Evolutionary conservation across 192 early-diverging fungal genomes (phyloP).

Genomic region (Umbelopsis sp.): DNA sequence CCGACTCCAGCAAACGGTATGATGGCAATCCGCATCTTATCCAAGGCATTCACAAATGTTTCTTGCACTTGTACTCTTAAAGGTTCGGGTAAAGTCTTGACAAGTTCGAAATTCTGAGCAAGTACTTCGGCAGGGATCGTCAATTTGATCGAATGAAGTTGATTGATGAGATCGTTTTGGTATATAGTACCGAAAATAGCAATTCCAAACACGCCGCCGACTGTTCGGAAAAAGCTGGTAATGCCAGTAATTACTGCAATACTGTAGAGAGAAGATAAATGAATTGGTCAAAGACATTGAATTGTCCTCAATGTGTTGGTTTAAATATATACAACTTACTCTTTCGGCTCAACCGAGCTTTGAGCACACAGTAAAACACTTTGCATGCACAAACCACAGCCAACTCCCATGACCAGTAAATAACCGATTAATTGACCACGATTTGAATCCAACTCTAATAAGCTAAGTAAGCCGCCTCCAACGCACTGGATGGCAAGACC

Average conservation of each 20-base stretch:
- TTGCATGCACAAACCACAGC: slow-evolving; percentile 75
- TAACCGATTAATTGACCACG: slow-evolving; percentile 60
- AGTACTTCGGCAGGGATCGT: background rate
- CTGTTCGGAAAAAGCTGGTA: slow-evolving; percentile 22
- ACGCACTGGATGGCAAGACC: slow-evolving; percentile 61
- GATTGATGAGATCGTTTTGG: slow-evolving; percentile 30
- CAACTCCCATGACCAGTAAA: slow-evolving; percentile 71
- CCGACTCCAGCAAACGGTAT: slow-evolving; percentile 29
- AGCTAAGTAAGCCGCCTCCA: slow-evolving; percentile 60
- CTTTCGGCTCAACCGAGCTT: slow-evolving; percentile 55
- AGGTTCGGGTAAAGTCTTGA: slow-evolving; percentile 21
- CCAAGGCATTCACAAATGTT: slow-evolving; percentile 33
- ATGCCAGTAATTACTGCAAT: slow-evolving; percentile 26
- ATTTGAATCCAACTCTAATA: slow-evolving; percentile 48
- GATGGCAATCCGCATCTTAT: slow-evolving; percentile 31
- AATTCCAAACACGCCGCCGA: slow-evolving; percentile 27
- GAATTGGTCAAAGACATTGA: background rate
- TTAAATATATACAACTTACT: slow-evolving; percentile 31
- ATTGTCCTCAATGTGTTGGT: background rate
- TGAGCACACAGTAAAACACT: slow-evolving; percentile 70
- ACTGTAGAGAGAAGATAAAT: background rate
- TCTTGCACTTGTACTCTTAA: slow-evolving; percentile 22
- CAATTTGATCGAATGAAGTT: slow-evolving; percentile 7
- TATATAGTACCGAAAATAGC: slow-evolving; percentile 48
- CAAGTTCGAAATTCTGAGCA: background rate